These are phyloP conservation scores for Cryptosporidium viatorum DNA, from an alignment of 169 alveolate genomes.

Conservation along the genomic window DNA sequence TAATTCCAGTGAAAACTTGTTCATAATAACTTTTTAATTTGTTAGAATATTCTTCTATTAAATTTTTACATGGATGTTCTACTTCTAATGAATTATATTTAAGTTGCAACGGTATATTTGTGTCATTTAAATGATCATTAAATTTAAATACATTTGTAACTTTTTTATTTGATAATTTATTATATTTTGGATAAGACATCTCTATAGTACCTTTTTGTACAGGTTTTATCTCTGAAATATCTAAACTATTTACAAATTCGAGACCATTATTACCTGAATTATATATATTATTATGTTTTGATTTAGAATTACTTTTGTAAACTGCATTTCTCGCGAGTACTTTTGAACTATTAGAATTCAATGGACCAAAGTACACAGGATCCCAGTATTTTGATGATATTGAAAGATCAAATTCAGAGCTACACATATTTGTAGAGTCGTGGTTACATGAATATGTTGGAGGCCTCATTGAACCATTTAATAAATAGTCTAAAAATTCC, in stretches of 20 bases:
- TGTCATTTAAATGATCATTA: neutral
- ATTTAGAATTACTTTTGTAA: neutral
- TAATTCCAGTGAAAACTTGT: slow-evolving; percentile 36
- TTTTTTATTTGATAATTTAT: neutral
- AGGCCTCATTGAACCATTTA: slow-evolving; percentile 34
- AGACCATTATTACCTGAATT: neutral
- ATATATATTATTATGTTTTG: neutral
- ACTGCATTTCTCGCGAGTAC: slow-evolving; percentile 61
- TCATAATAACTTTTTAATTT: slow-evolving; percentile 35
- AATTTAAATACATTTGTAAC: neutral
- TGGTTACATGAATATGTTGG: slow-evolving; percentile 67
- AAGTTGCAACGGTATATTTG: slow-evolving; percentile 4
- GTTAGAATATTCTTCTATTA: slow-evolving; percentile 33
- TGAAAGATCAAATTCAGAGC: slow-evolving; percentile 32
- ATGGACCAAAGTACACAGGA: slow-evolving; percentile 57
- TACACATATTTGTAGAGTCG: slow-evolving; percentile 44
- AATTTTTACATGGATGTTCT: slow-evolving; percentile 66
- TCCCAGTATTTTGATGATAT: slow-evolving; percentile 71
- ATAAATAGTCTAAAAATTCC: slow-evolving; percentile 62
- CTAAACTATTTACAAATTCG: neutral
- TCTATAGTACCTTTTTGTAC: slow-evolving; percentile 19
- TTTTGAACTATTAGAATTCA: slow-evolving; percentile 24
- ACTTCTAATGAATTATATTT: slow-evolving; percentile 26
- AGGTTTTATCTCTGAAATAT: neutral
- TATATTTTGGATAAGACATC: slow-evolving; percentile 60